A percentile compares a stretch with the other conserved stretches of the same genome.
These are phyloP conservation scores for Cladorrhinum sp. DNA, from an alignment of 2,329 filamentous ascomycete species.

Conservation along the genomic window DNA sequence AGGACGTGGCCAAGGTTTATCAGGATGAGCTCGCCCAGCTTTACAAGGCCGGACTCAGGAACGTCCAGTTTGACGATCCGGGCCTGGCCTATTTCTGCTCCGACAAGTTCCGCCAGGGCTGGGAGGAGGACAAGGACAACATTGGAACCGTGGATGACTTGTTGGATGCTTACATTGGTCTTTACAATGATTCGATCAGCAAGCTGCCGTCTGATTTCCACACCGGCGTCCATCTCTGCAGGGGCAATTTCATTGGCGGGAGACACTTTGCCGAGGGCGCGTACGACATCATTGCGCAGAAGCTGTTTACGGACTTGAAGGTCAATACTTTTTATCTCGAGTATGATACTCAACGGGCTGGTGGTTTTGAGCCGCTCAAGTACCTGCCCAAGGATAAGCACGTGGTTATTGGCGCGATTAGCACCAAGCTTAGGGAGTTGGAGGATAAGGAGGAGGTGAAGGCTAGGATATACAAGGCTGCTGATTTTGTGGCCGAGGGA, in stretches of 20 bases:
- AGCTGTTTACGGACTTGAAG: conserved; percentile 61
- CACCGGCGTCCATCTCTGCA: conserved; percentile 73
- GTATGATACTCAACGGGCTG: conserved; percentile 63
- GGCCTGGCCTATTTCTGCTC: conserved; percentile 72
- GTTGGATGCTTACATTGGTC: conserved; percentile 70
- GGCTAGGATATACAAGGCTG: conserved; percentile 56
- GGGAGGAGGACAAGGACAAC: conserved; percentile 66
- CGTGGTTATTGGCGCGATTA: conserved; percentile 63
- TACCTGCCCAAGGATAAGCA: conserved; percentile 59
- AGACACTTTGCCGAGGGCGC: conserved; percentile 65
- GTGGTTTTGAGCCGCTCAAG: conserved; percentile 64
- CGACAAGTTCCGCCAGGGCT: conserved; percentile 67
- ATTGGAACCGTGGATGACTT: conserved; percentile 66
- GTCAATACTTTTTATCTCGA: conserved; percentile 68
- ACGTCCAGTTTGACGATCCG: conserved; percentile 67
- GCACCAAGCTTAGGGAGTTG: conserved; percentile 59
- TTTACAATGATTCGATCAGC: conserved; percentile 70
- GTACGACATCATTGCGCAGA: conserved; percentile 65
- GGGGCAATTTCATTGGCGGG: conserved; percentile 63
- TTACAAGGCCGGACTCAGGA: conserved; percentile 60
- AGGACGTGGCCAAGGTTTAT: conserved; percentile 63
- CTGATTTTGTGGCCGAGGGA: conserved; percentile 67
- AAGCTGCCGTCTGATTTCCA: conserved; percentile 67
- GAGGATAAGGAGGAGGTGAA: conserved; percentile 65
- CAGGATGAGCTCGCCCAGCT: conserved; percentile 59